A percentile compares a stretch with the other conserved stretches of the same genome.
phyloP scores from a whole-genome alignment of 2,329 filamentous ascomycete genomes.

The Aspergillus calidoustus region DNA sequence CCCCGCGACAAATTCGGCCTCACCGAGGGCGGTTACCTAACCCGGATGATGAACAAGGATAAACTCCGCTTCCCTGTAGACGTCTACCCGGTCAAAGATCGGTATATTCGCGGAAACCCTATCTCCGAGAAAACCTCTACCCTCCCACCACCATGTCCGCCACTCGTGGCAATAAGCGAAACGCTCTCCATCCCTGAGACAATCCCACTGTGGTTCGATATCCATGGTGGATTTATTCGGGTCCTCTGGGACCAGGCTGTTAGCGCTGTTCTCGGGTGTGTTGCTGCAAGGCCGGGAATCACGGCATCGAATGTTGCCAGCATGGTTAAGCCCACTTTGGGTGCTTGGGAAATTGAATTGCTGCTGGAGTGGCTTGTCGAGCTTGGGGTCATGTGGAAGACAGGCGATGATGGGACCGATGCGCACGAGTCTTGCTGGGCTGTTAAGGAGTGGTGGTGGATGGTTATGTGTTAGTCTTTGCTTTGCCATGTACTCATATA shows the following conservation, averaged over 20 bases:
- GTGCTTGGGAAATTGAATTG: slow-evolving; percentile 47
- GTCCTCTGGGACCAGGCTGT: slow-evolving; percentile 50
- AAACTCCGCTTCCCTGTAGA: slow-evolving; percentile 50
- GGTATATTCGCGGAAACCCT: slow-evolving; percentile 49
- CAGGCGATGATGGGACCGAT: slow-evolving; percentile 12
- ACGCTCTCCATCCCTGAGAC: slow-evolving; percentile 27
- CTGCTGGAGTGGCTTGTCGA: slow-evolving; percentile 47
- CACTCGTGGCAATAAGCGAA: not conserved
- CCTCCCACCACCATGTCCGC: slow-evolving; percentile 34
- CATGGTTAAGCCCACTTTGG: slow-evolving; percentile 45
- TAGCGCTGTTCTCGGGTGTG: slow-evolving; percentile 46
- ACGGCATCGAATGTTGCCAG: slow-evolving; percentile 39
- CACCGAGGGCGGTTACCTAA: slow-evolving; percentile 52
- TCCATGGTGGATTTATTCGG: slow-evolving; percentile 44
- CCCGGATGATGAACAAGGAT: slow-evolving; percentile 50
- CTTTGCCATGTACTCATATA: not conserved
- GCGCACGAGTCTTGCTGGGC: slow-evolving; percentile 33
- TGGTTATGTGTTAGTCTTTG: slow-evolving; percentile 31
- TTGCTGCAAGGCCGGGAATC: slow-evolving; percentile 48
- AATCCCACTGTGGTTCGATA: slow-evolving; percentile 55
- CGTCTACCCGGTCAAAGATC: slow-evolving; percentile 36
- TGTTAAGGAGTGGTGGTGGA: slow-evolving; percentile 49
- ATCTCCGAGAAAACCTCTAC: slow-evolving; percentile 26
- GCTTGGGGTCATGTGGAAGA: slow-evolving; percentile 26
- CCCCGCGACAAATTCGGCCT: slow-evolving; percentile 53